Conservation (phyloP, 495 filamentous ascomycete species). For the Penicillium argentinense region DNA sequence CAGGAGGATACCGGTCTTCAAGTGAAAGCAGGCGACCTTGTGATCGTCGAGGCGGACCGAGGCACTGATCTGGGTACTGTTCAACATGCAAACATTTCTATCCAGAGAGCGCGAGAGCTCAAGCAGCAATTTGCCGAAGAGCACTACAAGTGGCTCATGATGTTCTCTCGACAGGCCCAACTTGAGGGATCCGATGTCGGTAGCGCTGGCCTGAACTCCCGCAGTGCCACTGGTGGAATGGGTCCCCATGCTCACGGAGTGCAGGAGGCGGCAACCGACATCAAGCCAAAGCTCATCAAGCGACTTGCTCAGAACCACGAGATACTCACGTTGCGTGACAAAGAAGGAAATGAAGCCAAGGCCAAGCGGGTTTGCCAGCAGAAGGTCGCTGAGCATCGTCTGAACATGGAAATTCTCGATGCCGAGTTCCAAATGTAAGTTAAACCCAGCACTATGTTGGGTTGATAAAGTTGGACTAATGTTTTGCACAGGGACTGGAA, state of each 20-base stretch:
- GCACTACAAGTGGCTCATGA: constrained; percentile 95
- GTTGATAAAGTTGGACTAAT: too few relatives aligned
- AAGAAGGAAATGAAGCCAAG: constrained; percentile 96
- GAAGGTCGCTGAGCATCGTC: constrained; percentile 89
- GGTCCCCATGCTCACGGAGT: constrained; percentile 69
- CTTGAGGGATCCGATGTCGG: constrained; percentile 61
- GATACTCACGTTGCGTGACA: constrained; percentile 81
- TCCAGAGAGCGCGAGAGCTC: constrained; percentile 78
- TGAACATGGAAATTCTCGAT: constrained; percentile 98
- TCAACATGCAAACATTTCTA: constrained; percentile 75
- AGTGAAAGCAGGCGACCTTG: constrained; percentile 85
- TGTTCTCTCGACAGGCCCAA: constrained; percentile 76
- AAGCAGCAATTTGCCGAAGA: constrained; percentile 89
- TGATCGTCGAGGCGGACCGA: constrained; percentile 96
- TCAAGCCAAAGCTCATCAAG: constrained; percentile 96
- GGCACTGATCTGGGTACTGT: constrained; percentile 97
- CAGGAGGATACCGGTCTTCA: constrained; percentile 92
- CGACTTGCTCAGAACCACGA: constrained; percentile 89
- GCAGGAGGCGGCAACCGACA: constrained; percentile 73
- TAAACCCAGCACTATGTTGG: too few relatives aligned
- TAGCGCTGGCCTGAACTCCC: constrained; percentile 49
- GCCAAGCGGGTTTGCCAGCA: constrained; percentile 94
- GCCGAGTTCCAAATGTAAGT: constrained; percentile 99
- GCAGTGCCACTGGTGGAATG: constrained; percentile 72
- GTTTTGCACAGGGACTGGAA: constrained; percentile 80